Evolutionary conservation across 495 filamentous ascomycete species (phyloP), one percentile per base, ranked within the genome.

Genomic region (Penicillium cataractarum): DNA sequence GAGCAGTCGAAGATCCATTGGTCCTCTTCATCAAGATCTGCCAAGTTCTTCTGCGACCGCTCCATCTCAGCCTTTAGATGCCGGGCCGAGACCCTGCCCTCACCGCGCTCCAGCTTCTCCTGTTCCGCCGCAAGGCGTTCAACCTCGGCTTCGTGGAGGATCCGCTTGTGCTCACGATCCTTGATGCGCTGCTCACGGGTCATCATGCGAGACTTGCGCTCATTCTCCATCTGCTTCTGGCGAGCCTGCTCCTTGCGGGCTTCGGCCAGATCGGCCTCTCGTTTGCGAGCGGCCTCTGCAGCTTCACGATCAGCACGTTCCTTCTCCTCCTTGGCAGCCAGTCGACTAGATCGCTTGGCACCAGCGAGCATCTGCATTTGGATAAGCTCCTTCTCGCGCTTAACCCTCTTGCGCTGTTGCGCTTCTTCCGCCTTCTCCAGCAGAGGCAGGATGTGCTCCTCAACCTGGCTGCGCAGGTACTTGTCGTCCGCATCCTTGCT

Each of bases 1-100:
- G 85, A 82, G 74, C 95, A 99, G 70, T 98, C 95, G 70, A 99
- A 98, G 32, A 92, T 83, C 95, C 95, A 97, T 55, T 94, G 86
- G 13, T 92, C 91, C 52, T 94, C 89, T 67, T 93, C 86, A 2
- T 84, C 82, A 19, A 96, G 79, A 53, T 90, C 85, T 53, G 89
- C 84, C 35, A 97, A 74, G 35, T 87, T 89, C 75, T 79, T 87
- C 73, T 89, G 86, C 39, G 87, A 89, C 72, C 83, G 87, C 60
- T 92, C 91, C 61, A 93, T 87, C 69, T 94, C 89, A 6, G 86
- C 86, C 68, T 90, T 87, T 44, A 91, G 80, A 65, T 92, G 87
- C 29, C 93, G 86, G 62, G 93, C 90, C 19, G 92, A 96, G 55
- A 89, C 76, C 52, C 92, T 82, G 49, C 84, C 87, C 54, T 88